These are phyloP conservation scores for Wickerhamomyces chambardii DNA, from an alignment of 805 yeast species.

Conservation along the genomic window DNA sequence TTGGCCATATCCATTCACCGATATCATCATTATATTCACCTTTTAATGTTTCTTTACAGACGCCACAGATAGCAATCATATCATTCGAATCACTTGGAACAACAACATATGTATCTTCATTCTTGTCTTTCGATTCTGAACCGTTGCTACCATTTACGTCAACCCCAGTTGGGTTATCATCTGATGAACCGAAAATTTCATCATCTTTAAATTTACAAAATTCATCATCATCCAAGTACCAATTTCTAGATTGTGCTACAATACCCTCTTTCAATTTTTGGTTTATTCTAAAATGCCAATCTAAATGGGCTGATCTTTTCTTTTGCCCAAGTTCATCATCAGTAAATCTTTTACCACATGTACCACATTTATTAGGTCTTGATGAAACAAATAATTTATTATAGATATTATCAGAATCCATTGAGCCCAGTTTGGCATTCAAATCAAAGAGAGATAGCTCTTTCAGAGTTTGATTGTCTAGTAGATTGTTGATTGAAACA, in stretches of 20 bases:
- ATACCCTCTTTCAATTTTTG: slow-evolving; percentile 54
- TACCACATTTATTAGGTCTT: slow-evolving; percentile 74
- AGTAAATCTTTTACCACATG: slow-evolving; percentile 82
- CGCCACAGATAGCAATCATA: slow-evolving; percentile 52
- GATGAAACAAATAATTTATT: slow-evolving; percentile 4
- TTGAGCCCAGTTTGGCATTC: not conserved
- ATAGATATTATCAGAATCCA: slow-evolving; percentile 10
- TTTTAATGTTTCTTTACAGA: slow-evolving; percentile 57
- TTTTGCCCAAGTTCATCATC: slow-evolving; percentile 45
- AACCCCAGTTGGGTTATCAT: slow-evolving; percentile 3
- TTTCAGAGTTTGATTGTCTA: not conserved
- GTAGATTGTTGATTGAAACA: slow-evolving; percentile 1
- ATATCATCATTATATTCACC: slow-evolving; percentile 65
- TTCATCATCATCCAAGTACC: slow-evolving; percentile 67
- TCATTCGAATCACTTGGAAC: slow-evolving; percentile 59
- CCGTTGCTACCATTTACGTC: slow-evolving; percentile 2
- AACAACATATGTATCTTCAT: slow-evolving; percentile 40
- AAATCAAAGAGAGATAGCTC: not conserved
- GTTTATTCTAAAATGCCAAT: slow-evolving; percentile 94
- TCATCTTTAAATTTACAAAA: slow-evolving; percentile 72
- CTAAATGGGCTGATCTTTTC: slow-evolving; percentile 62
- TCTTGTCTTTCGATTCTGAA: slow-evolving; percentile 11
- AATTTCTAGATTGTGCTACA: slow-evolving; percentile 62
- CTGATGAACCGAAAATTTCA: slow-evolving; percentile 37
- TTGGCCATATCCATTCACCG: slow-evolving; percentile 80